phyloP scores from a whole-genome alignment of 352 stramenopile genomes.

The Phytophthora tentaculata region DNA sequence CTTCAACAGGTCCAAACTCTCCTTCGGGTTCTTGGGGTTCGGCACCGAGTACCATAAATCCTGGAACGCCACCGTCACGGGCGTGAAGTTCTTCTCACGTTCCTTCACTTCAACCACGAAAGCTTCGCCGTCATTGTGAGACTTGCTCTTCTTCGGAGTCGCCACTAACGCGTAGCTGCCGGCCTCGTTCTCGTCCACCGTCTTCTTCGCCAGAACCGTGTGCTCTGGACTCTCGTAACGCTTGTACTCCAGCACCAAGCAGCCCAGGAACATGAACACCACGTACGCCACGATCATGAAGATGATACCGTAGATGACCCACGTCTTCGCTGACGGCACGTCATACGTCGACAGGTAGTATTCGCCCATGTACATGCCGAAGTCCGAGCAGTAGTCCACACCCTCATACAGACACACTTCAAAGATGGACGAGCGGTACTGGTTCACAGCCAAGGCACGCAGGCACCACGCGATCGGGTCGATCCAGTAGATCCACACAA shows the following conservation, averaged over 20 bases:
- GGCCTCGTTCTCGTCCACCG: slow-evolving; percentile 18
- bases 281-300: slow-evolving; percentile 47
- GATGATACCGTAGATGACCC: slow-evolving; percentile 43
- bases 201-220: slow-evolving; percentile 29
- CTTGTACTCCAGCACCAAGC: slow-evolving; percentile 26
- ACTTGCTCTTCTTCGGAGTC: slow-evolving; percentile 30
- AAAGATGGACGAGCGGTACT: slow-evolving; percentile 35
- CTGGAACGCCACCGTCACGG: slow-evolving; percentile 47
- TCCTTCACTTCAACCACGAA: slow-evolving; percentile 26
- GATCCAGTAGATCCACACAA: slow-evolving; percentile 65
- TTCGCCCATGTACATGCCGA: slow-evolving; percentile 41
- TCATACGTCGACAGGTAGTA: slow-evolving; percentile 50
- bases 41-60: slow-evolving; percentile 57
- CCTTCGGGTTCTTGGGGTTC: slow-evolving; percentile 46
- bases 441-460: slow-evolving; percentile 40
- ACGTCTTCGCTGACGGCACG: slow-evolving; percentile 29
- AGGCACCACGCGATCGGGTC: slow-evolving; percentile 57
- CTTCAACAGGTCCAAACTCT: slow-evolving; percentile 66
- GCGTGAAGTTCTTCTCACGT: slow-evolving; percentile 46
- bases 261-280: slow-evolving; percentile 55
- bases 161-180: slow-evolving; percentile 23
- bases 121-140: slow-evolving; percentile 12
- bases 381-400: slow-evolving; percentile 47
- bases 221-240: slow-evolving; percentile 34
- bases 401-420: slow-evolving; percentile 47